Evolutionary conservation across 352 stramenopile species (phyloP).

Genomic region (Pythium rishiriense): DNA sequence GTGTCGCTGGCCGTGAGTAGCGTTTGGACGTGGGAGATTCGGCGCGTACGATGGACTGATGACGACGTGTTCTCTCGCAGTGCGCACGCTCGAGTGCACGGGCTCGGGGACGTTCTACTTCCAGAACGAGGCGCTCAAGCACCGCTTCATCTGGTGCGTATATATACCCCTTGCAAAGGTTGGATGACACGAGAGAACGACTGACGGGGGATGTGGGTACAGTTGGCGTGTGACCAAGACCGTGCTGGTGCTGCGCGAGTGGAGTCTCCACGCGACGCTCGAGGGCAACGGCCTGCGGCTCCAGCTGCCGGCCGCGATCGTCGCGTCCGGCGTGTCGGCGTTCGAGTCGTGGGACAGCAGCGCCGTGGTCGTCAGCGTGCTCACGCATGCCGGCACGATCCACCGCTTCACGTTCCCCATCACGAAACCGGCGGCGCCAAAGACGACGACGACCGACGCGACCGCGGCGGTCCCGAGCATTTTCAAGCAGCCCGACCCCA

Average conservation of each 20-base stretch:
- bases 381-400: conserved; percentile 68
- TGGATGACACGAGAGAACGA: not conserved
- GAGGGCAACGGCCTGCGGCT: conserved; percentile 55
- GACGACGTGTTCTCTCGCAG: conserved; percentile 25
- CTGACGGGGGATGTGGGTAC: conserved; percentile 5
- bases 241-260: conserved; percentile 70
- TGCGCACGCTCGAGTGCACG: conserved; percentile 63
- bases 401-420: conserved; percentile 68
- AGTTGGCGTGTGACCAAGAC: conserved; percentile 78
- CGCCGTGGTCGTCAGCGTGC: conserved; percentile 56
- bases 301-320: conserved; percentile 58
- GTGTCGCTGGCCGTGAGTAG: conserved; percentile 48
- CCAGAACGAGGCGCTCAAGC: conserved; percentile 60
- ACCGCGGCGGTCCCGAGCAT: conserved; percentile 38
- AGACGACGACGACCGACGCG: not conserved
- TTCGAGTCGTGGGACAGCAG: conserved; percentile 66
- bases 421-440: not conserved
- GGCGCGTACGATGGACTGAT: not conserved
- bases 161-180: not conserved
- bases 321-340: conserved; percentile 53
- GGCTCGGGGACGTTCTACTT: conserved; percentile 77
- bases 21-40: too few species aligned
- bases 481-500: conserved; percentile 44
- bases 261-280: conserved; percentile 64
- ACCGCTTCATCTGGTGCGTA: conserved; percentile 62